Base-by-base conservation (phyloP, 2,329 filamentous ascomycete genomes). In the Sclerotinia borealis region DNA sequence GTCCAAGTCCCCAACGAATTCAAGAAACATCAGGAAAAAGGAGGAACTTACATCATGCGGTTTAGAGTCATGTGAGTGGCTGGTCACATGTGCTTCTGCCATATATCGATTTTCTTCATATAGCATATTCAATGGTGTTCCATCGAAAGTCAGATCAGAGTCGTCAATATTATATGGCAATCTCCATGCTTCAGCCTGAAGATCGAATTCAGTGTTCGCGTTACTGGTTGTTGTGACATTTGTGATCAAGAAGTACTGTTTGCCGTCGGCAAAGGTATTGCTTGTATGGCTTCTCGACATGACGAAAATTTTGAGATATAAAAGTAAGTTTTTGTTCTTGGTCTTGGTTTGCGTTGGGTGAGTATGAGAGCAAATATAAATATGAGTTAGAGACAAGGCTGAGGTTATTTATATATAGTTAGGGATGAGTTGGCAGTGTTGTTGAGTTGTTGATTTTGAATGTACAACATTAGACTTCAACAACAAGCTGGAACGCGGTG, bases 61-160 rank as follows among this genome's bases (percentile, higher is more conserved):
- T 41, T 45, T 51, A 0, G 13, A 31, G 4, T 58, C 50, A 60
- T 51, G 43, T 58, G 63, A 56, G 36, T 19, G 10, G 0, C 3
- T 31, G 8, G 29, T 58, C 51, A 64, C 64, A 52, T 65, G 64
- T 43, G 62, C 60, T 49, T 70, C 69, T 2, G 68, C 70, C 43
- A 55, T 52, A 43, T 55, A 67, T 37, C 65, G 36, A 39, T 72
- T 73, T 59, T 72, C 71, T 55, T 73, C 71, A 31, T 70, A 70
- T 8, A 73, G 58, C 68, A 72, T 60, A 45, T 72, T 73, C 27
- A 73, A 49, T 3, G 71, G 71, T 31, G 72, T 73, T 1, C 71
- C 71, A 43, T 73, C 71, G 34, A 73, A 73, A 19, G 65, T 72
- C 6, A 73, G 47, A 58, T 73, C 71, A 1, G 63, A 61, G 54